Conservation (phyloP, 2,329 filamentous ascomycete genomes). For the Epichloe coenophiala region DNA sequence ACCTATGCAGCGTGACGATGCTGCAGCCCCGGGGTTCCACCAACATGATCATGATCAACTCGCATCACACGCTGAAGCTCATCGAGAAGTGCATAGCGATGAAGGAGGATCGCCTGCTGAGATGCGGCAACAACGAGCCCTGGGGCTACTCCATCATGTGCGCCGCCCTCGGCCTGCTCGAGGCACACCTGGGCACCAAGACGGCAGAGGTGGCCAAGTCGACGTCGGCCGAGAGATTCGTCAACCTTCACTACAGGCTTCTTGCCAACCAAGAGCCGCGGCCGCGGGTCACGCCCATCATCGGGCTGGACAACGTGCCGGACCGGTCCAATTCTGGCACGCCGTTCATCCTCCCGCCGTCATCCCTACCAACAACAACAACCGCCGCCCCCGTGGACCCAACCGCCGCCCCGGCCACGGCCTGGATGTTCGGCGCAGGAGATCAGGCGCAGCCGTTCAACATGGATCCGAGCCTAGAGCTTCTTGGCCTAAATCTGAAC, state of each 20-base stretch:
- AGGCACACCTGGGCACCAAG: conserved; percentile 45
- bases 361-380: conserved; percentile 12
- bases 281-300: conserved; percentile 10
- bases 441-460: conserved; percentile 28
- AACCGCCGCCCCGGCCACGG: conserved; percentile 16
- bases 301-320: conserved; percentile 17
- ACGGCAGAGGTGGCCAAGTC: conserved; percentile 43
- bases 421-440: conserved; percentile 20
- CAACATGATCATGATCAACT: conserved; percentile 50
- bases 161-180: conserved; percentile 42
- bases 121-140: conserved; percentile 50
- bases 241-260: conserved; percentile 44
- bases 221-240: conserved; percentile 44
- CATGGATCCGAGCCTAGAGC: conserved; percentile 39
- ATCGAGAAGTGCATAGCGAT: conserved; percentile 47
- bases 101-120: conserved; percentile 46
- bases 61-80: conserved; percentile 45
- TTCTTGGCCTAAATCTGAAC: conserved; percentile 39
- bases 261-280: conserved; percentile 39
- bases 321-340: conserved; percentile 29
- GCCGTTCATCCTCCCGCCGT: conserved; percentile 25
- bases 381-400: conserved; percentile 22
- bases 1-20: conserved; percentile 47
- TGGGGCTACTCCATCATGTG: conserved; percentile 54
- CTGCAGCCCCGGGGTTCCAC: conserved; percentile 44